These are phyloP conservation scores for Melanomma pulvis-pyrius DNA, from an alignment of 495 filamentous ascomycete species.

Conservation along the genomic window DNA sequence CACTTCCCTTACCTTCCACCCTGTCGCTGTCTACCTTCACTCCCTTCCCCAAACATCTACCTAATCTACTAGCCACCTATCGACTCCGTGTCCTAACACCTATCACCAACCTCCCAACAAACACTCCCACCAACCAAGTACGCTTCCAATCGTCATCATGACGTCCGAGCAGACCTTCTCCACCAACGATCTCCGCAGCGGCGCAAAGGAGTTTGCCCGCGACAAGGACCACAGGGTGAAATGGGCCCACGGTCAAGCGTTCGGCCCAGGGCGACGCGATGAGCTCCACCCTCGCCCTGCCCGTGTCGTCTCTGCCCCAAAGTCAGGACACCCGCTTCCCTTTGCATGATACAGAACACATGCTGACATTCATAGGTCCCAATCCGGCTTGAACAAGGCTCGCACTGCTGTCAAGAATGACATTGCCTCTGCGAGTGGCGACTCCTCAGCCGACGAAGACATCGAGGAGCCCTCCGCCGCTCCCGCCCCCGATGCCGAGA, in stretches of 20 bases:
- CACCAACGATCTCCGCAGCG: constrained; percentile 48
- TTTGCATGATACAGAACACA: background rate
- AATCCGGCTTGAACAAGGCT: constrained; percentile 23
- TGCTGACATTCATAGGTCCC: constrained; percentile 9
- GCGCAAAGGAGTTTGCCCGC: constrained; percentile 47
- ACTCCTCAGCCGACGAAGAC: constrained; percentile 42
- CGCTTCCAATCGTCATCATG: constrained; percentile 25
- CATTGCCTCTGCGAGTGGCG: constrained; percentile 38
- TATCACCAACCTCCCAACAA: constrained; percentile 26
- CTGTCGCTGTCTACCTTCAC: constrained; percentile 12
- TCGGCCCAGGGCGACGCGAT: constrained; percentile 35
- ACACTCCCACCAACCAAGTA: constrained; percentile 3
- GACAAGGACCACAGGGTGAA: constrained; percentile 58
- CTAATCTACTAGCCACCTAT: constrained; percentile 20
- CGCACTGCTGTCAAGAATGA: constrained; percentile 38
- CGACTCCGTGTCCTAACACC: background rate
- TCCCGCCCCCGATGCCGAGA: constrained; percentile 47
- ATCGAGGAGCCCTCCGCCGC: constrained; percentile 51
- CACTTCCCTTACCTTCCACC: constrained; percentile 5
- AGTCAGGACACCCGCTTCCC: constrained; percentile 15
- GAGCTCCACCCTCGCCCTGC: constrained; percentile 36
- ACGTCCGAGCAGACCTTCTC: constrained; percentile 45
- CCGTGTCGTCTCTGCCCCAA: constrained; percentile 26
- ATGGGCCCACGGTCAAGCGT: constrained; percentile 52
- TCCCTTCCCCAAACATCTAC: constrained; percentile 9